Percentiles rank a stretch among this genome's conserved stretches.
phyloP scores from a whole-genome alignment of 2,329 filamentous ascomycete genomes.

The Lojkania enalia region DNA sequence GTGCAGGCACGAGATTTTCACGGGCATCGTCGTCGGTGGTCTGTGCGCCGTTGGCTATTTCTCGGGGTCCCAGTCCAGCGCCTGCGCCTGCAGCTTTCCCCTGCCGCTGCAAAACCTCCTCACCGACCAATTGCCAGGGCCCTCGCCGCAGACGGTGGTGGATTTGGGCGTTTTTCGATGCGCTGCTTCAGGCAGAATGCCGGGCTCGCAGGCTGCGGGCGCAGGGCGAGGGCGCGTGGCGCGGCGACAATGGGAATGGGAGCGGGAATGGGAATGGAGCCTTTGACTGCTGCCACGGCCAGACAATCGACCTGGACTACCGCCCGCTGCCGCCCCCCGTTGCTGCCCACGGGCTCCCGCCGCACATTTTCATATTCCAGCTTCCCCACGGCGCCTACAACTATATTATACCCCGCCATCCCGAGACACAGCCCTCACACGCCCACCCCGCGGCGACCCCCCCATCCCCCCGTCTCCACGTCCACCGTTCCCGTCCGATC shows the following conservation, averaged over 20 bases:
- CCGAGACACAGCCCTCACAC: conserved; percentile 20
- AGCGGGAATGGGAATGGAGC: background rate
- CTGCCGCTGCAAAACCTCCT: conserved; percentile 17
- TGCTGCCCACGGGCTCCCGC: background rate
- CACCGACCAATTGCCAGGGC: conserved; percentile 26
- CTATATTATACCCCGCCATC: conserved; percentile 30
- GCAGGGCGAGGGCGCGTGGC: background rate
- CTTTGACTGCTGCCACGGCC: background rate
- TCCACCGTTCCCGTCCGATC: conserved; percentile 48
- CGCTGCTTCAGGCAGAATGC: conserved; percentile 41
- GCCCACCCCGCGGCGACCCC: conserved; percentile 29
- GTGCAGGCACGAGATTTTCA: conserved; percentile 4
- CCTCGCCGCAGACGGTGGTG: conserved; percentile 20
- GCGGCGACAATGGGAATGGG: background rate
- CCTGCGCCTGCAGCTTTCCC: conserved; percentile 3
- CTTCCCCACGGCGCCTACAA: conserved; percentile 30
- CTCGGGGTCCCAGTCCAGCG: no score
- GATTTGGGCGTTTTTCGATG: conserved; percentile 28
- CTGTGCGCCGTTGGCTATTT: no score
- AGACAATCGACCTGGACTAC: background rate
- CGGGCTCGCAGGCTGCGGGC: conserved; percentile 22
- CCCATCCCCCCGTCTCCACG: conserved; percentile 13
- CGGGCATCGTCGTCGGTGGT: background rate
- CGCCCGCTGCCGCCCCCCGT: background rate
- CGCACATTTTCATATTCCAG: background rate